phyloP scores from a whole-genome alignment of 768 basidiomycete genomes.

The Tricholoma bakamatsutake region DNA sequence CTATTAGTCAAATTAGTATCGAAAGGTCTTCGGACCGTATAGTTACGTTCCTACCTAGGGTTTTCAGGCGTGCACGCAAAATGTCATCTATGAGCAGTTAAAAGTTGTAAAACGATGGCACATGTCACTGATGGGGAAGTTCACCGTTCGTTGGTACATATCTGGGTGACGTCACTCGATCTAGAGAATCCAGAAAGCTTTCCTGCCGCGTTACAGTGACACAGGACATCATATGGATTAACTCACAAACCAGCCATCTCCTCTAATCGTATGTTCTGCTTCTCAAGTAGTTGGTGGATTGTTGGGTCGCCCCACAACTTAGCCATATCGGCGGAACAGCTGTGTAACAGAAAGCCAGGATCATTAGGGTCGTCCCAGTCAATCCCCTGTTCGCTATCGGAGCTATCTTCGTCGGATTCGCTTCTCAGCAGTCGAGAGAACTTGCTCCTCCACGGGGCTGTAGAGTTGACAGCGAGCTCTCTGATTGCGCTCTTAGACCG shows the following conservation, averaged over 20 bases:
- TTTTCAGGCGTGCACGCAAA: slow-evolving; percentile 64
- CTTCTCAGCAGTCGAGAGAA: slow-evolving; percentile 33
- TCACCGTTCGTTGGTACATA: slow-evolving; percentile 67
- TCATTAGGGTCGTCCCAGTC: slow-evolving; percentile 49
- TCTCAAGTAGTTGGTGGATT: slow-evolving; percentile 44
- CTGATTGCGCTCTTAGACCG: slow-evolving; percentile 20
- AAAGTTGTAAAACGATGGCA: neutral
- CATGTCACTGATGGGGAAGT: slow-evolving; percentile 2
- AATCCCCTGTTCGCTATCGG: slow-evolving; percentile 25
- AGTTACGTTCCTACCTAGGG: slow-evolving; percentile 27
- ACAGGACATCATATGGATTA: neutral
- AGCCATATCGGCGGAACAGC: slow-evolving; percentile 60
- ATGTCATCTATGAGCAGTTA: slow-evolving; percentile 53
- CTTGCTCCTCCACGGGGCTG: slow-evolving; percentile 42
- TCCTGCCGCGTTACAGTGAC: neutral
- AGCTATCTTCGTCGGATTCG: slow-evolving; percentile 16
- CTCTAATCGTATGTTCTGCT: slow-evolving; percentile 52
- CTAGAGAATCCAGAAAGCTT: slow-evolving; percentile 67
- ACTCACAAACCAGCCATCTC: slow-evolving; percentile 73
- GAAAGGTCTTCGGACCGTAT: neutral
- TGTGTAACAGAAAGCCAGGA: slow-evolving; percentile 50
- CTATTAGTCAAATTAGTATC: slow-evolving; percentile 20
- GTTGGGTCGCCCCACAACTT: slow-evolving; percentile 56
- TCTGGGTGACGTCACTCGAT: slow-evolving; percentile 52
- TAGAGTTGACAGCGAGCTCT: slow-evolving; percentile 52